phyloP scores from a whole-genome alignment of 208 protist genomes.

The Leishmania amazonensis region DNA sequence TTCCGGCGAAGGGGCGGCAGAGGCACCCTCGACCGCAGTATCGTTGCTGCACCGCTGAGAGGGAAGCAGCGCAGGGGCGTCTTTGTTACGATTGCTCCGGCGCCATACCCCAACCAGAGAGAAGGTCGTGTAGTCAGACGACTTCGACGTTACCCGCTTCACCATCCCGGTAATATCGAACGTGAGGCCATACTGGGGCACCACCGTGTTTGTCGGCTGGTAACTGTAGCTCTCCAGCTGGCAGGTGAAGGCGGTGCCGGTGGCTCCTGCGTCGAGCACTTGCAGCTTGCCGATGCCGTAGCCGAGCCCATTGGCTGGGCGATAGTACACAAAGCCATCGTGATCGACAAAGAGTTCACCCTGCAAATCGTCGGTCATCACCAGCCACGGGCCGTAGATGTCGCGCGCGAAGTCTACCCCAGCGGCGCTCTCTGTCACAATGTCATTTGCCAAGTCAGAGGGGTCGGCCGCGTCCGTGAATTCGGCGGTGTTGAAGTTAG shows the following conservation, averaged over 20 bases:
- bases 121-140: conserved; percentile 71
- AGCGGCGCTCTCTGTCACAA: conserved; percentile 60
- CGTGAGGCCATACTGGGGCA: conserved; percentile 39
- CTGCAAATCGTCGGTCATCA: conserved; percentile 86
- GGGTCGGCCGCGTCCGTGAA: conserved; percentile 22
- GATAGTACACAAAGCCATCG: conserved; percentile 82
- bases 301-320: conserved; percentile 84
- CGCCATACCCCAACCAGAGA: conserved; percentile 80
- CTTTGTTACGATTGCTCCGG: conserved; percentile 40
- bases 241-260: conserved; percentile 68
- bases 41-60: conserved; percentile 16
- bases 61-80: conserved; percentile 12
- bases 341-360: conserved; percentile 90
- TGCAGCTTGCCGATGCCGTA: conserved; percentile 82
- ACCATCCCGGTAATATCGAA: conserved; percentile 73
- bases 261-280: conserved; percentile 37
- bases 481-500: conserved; percentile 69
- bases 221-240: conserved; percentile 84
- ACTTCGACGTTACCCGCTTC: conserved; percentile 59
- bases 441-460: conserved; percentile 41
- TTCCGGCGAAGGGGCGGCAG: neutral
- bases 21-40: neutral
- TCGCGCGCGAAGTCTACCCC: conserved; percentile 63
- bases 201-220: conserved; percentile 43
- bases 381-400: conserved; percentile 86